These are phyloP conservation scores for Heliamphora pulchella DNA, from an alignment of 179 eudicot species.

Conservation along the genomic window DNA sequence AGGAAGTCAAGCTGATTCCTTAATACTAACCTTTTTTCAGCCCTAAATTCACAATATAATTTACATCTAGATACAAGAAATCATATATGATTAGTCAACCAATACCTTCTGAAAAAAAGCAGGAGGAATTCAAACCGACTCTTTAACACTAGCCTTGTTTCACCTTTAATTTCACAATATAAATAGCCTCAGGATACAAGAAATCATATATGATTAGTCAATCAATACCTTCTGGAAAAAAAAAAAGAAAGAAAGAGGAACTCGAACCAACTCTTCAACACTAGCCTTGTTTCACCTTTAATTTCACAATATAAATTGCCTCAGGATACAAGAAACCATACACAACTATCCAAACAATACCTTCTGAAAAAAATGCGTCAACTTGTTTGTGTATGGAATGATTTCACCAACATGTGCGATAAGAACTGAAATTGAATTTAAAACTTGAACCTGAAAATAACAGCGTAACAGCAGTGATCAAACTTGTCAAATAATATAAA, in stretches of 20 bases:
- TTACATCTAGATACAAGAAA: not conserved
- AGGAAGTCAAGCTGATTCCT: not conserved
- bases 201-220: not conserved
- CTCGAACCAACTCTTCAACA: not conserved
- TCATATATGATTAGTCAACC: not conserved
- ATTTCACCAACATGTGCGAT: constrained; percentile 71
- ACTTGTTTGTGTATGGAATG: constrained; percentile 62
- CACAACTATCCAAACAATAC: constrained; percentile 27
- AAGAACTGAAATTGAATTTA: constrained; percentile 77
- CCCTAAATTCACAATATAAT: not conserved
- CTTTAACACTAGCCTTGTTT: not conserved
- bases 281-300: not conserved
- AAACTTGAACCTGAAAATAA: constrained; percentile 74
- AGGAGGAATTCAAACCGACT: too few species aligned
- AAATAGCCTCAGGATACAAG: not conserved
- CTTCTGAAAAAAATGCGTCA: constrained; percentile 83
- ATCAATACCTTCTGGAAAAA: constrained; percentile 78
- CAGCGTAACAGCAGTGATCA: not conserved
- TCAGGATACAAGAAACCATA: not conserved
- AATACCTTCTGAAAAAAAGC: constrained; percentile 65
- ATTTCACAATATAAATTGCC: not conserved
- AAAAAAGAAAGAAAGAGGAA: not conserved
- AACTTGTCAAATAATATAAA: not conserved
- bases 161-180: not conserved
- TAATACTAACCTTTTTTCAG: not conserved